Evolutionary conservation across 768 basidiomycete genomes (phyloP).

Genomic region (Obba rivulosa): DNA sequence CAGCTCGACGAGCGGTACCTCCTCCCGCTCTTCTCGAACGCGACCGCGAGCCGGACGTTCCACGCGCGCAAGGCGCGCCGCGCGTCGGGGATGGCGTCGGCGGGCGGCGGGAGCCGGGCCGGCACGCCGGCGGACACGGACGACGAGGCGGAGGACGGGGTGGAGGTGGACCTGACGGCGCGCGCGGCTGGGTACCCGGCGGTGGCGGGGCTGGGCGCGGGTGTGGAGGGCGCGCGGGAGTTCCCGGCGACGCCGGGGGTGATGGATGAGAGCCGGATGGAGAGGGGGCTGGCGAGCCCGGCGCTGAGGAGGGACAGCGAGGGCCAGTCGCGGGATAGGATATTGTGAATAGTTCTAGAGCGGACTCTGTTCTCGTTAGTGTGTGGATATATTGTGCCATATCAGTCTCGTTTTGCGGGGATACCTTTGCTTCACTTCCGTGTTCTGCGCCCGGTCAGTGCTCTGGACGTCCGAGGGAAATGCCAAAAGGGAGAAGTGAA

Average conservation of each 20-base stretch:
- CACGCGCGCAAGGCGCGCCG: slow-evolving; percentile 70
- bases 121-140: slow-evolving; percentile 32
- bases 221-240: slow-evolving; percentile 36
- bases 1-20: slow-evolving; percentile 91
- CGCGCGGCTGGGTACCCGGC: slow-evolving; percentile 8
- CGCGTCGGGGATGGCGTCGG: slow-evolving; percentile 23
- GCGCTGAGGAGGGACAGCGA: slow-evolving; percentile 43
- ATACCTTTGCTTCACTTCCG: too few species aligned
- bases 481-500: too few species aligned
- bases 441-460: too few species aligned
- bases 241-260: slow-evolving; percentile 28
- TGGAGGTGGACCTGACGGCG: slow-evolving; percentile 23
- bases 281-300: slow-evolving; percentile 62
- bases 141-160: slow-evolving; percentile 32
- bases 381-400: too few species aligned
- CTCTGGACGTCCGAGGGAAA: too few species aligned
- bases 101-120: slow-evolving; percentile 12
- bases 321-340: slow-evolving; percentile 17
- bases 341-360: slow-evolving; percentile 1
- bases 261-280: slow-evolving; percentile 49
- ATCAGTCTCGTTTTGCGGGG: too few species aligned
- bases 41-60: slow-evolving; percentile 82
- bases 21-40: slow-evolving; percentile 88
- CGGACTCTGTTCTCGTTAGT: too few species aligned
- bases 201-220: slow-evolving; percentile 29